Evolutionary conservation across 2,329 filamentous ascomycete species (phyloP).

Genomic region (Lachnellula suecica): DNA sequence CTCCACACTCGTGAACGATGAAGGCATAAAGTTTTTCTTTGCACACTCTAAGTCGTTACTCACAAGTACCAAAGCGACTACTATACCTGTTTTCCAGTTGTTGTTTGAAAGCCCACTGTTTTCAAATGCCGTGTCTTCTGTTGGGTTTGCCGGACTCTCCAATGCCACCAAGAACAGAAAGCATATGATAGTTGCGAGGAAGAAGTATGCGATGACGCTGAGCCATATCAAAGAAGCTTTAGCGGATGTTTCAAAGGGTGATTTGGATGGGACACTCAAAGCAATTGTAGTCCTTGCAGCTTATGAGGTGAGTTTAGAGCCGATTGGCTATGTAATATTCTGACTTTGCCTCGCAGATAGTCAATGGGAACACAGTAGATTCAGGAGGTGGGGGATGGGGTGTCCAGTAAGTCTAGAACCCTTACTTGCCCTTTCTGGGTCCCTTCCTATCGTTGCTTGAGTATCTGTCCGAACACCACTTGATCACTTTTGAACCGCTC

Average conservation of each 20-base stretch:
- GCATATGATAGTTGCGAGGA: conserved; percentile 46
- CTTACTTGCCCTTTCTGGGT: too few relatives aligned
- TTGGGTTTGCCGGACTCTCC: conserved; percentile 51
- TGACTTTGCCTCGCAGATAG: conserved; percentile 9
- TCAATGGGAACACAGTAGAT: conserved; percentile 9
- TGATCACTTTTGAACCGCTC: too few relatives aligned
- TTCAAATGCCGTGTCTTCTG: conserved; percentile 49
- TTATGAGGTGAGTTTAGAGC: conserved; percentile 40
- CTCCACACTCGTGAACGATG: conserved; percentile 8
- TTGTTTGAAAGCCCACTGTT: conserved; percentile 44
- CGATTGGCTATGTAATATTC: neutral
- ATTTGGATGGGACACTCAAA: conserved; percentile 52
- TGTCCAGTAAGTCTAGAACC: too few relatives aligned
- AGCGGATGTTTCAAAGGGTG: conserved; percentile 40
- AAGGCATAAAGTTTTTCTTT: conserved; percentile 26
- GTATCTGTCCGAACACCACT: too few relatives aligned
- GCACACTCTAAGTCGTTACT: too few relatives aligned
- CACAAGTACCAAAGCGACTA: too few relatives aligned
- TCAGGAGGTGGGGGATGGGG: too few relatives aligned
- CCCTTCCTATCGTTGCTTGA: too few relatives aligned
- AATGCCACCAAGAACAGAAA: conserved; percentile 36
- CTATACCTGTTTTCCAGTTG: too few relatives aligned
- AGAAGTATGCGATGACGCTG: conserved; percentile 50
- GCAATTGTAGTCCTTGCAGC: conserved; percentile 51
- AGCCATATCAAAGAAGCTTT: conserved; percentile 47